Evolutionary conservation across 441 rosid genomes (phyloP).

Genomic region (Macaranga tanarius): DNA sequence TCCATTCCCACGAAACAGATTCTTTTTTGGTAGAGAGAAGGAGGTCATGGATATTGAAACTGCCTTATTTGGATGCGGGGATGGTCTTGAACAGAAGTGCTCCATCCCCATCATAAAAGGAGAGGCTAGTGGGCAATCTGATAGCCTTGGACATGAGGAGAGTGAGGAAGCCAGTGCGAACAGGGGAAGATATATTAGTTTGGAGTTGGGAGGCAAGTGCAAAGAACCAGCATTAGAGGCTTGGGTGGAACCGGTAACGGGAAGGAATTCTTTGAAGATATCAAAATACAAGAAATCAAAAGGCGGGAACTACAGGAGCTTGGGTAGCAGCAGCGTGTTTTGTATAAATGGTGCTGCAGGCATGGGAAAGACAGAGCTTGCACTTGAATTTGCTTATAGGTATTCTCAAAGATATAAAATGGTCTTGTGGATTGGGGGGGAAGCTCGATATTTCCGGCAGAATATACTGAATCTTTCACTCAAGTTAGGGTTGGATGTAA

Average conservation of each 20-base stretch:
- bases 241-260: slow-evolving; percentile 57
- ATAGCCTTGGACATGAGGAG: slow-evolving; percentile 77
- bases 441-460: slow-evolving; percentile 78
- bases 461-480: slow-evolving; percentile 76
- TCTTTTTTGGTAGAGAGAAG: slow-evolving; percentile 76
- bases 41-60: slow-evolving; percentile 71
- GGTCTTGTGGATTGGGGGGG: slow-evolving; percentile 93
- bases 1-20: slow-evolving; percentile 66
- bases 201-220: slow-evolving; percentile 63
- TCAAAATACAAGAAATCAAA: slow-evolving; percentile 66
- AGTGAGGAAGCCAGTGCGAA: slow-evolving; percentile 42
- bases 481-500: slow-evolving; percentile 77
- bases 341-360: slow-evolving; percentile 79
- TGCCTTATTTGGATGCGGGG: slow-evolving; percentile 65
- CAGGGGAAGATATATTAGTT: slow-evolving; percentile 59
- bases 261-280: slow-evolving; percentile 62
- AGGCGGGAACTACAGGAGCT: slow-evolving; percentile 52
- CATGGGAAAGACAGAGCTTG: slow-evolving; percentile 86
- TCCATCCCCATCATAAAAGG: slow-evolving; percentile 46
- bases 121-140: slow-evolving; percentile 77
- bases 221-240: slow-evolving; percentile 66
- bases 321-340: slow-evolving; percentile 53
- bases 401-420: slow-evolving; percentile 79
- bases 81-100: slow-evolving; percentile 44
- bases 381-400: slow-evolving; percentile 77